Conservation (phyloP, 257 asterid species). For the Lantana camara region DNA sequence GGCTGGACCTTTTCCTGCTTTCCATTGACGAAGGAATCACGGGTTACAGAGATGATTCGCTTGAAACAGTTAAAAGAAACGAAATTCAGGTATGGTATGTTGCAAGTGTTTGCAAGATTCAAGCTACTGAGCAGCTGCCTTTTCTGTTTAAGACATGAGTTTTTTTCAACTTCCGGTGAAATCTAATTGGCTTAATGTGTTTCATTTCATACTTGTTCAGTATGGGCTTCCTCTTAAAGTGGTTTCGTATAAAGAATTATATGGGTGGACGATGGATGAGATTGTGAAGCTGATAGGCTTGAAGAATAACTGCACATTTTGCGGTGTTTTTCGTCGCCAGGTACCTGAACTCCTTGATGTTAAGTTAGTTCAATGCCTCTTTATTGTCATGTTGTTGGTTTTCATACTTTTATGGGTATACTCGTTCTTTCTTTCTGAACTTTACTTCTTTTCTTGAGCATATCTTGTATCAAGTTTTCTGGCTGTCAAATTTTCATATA, state of each 20-base stretch:
- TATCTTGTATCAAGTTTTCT: neutral
- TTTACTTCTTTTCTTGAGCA: neutral
- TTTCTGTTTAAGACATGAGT: too few relatives aligned
- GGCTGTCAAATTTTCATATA: neutral
- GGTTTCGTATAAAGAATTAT: slow-evolving; percentile 86
- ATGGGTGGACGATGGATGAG: slow-evolving; percentile 99
- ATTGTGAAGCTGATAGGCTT: slow-evolving; percentile 93
- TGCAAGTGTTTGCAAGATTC: slow-evolving; percentile 10
- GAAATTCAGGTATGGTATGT: slow-evolving; percentile 75
- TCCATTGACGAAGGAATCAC: slow-evolving; percentile 98
- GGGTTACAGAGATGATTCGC: slow-evolving; percentile 97
- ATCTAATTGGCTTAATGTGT: slow-evolving; percentile 19
- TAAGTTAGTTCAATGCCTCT: neutral
- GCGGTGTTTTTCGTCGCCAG: slow-evolving; percentile 99
- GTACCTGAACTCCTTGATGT: slow-evolving; percentile 37
- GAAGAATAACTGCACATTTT: slow-evolving; percentile 97
- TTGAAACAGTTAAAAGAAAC: slow-evolving; percentile 95
- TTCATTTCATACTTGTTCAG: slow-evolving; percentile 37
- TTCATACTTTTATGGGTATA: too few relatives aligned
- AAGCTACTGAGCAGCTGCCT: neutral
- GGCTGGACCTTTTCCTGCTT: slow-evolving; percentile 90
- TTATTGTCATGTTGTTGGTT: neutral
- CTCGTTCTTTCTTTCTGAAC: neutral
- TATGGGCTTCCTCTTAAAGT: slow-evolving; percentile 96
- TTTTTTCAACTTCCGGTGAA: neutral